phyloP scores from a whole-genome alignment of 345 rosid species.

The Sisymbrium irio region DNA sequence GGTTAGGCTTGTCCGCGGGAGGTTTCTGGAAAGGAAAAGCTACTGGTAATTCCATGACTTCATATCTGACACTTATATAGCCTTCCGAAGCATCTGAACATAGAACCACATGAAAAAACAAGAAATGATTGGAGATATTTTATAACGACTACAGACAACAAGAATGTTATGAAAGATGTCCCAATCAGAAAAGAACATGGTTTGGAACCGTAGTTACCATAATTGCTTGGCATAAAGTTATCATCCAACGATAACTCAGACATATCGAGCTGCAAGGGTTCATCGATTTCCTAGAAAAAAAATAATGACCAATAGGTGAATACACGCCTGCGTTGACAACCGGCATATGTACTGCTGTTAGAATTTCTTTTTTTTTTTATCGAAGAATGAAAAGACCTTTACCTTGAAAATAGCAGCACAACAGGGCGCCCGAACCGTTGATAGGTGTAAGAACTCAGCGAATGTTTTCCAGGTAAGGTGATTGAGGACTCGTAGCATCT shows the following conservation, averaged over 20 bases:
- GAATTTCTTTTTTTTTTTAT: neutral
- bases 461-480: slow-evolving; percentile 96
- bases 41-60: slow-evolving; percentile 76
- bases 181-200: too few species aligned
- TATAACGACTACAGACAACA: neutral
- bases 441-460: slow-evolving; percentile 90
- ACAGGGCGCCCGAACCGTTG: slow-evolving; percentile 83
- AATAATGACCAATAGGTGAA: neutral
- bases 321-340: neutral
- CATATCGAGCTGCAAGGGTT: slow-evolving; percentile 80
- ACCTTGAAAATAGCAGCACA: slow-evolving; percentile 91
- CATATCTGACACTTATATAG: slow-evolving; percentile 71
- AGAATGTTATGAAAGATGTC: neutral
- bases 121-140: neutral
- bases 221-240: slow-evolving; percentile 65
- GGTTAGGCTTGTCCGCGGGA: slow-evolving; percentile 84
- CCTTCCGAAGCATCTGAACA: slow-evolving; percentile 63
- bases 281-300: slow-evolving; percentile 73
- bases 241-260: slow-evolving; percentile 69
- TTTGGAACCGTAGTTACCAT: slow-evolving; percentile 42
- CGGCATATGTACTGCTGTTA: neutral
- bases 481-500: slow-evolving; percentile 80
- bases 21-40: slow-evolving; percentile 82
- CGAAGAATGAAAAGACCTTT: neutral
- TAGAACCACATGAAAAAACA: neutral